Evolutionary conservation across 1,284 basidiomycete genomes (phyloP).

Genomic region (Ceratobasidium sp.): DNA sequence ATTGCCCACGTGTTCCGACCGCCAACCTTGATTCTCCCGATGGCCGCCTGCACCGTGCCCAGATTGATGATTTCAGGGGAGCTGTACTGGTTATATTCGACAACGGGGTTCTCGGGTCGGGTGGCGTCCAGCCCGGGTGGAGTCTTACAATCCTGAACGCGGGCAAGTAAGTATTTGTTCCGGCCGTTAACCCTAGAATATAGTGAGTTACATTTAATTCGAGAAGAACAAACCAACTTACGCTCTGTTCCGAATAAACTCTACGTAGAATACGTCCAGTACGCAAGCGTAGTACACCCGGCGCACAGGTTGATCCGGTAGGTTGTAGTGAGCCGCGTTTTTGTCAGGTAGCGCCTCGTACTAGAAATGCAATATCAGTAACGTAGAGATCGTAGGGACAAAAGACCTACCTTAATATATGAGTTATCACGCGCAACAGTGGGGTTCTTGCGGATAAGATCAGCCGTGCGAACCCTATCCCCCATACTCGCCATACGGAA

Average conservation of each 20-base stretch:
- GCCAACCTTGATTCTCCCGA: conserved; percentile 2
- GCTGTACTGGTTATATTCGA: conserved; percentile 4
- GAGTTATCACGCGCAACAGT: conserved; percentile 31
- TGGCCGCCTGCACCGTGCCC: conserved; percentile 7
- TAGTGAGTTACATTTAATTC: neutral
- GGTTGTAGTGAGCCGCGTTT: neutral
- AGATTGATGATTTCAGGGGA: conserved; percentile 8
- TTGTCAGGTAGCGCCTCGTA: conserved; percentile 7
- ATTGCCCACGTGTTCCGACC: conserved; percentile 22
- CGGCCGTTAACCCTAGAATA: neutral
- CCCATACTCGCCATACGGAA: conserved; percentile 23
- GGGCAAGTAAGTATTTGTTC: conserved; percentile 4
- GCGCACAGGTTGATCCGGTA: neutral
- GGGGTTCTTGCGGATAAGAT: conserved; percentile 45
- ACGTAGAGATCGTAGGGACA: neutral
- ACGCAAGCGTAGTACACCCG: conserved; percentile 4
- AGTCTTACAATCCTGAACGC: conserved; percentile 13
- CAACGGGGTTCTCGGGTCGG: conserved; percentile 8
- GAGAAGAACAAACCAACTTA: neutral
- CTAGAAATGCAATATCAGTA: neutral
- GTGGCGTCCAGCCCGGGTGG: conserved; percentile 8
- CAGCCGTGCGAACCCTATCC: conserved; percentile 15
- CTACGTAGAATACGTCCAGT: conserved; percentile 10
- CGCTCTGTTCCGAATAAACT: neutral
- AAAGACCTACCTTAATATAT: conserved; percentile 1